Evolutionary conservation across 1,139 yeast species (phyloP).

Genomic region (Lodderomyces pseudojiufengensis): DNA sequence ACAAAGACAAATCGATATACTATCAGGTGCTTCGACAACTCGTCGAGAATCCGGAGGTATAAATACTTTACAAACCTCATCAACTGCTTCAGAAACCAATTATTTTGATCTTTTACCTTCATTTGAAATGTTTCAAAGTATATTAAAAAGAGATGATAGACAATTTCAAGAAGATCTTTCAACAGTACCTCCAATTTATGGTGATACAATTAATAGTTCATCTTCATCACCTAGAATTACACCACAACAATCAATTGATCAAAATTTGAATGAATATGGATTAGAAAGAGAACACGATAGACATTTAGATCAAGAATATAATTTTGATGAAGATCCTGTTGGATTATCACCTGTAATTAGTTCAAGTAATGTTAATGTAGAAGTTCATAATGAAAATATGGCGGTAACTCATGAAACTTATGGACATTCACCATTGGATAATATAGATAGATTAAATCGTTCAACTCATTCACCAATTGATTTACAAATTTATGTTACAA

Average conservation of each 20-base stretch:
- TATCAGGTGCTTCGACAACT: constrained; percentile 12
- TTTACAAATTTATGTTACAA: constrained; percentile 43
- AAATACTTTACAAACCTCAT: constrained; percentile 21
- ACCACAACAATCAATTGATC: constrained; percentile 14
- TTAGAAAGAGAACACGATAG: constrained; percentile 13
- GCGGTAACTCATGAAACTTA: constrained; percentile 28
- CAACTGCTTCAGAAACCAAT: constrained; percentile 37
- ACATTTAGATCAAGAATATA: constrained; percentile 6
- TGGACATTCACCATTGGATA: constrained; percentile 44
- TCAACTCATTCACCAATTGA: constrained; percentile 37
- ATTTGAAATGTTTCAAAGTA: constrained; percentile 59
- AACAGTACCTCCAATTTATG: constrained; percentile 40
- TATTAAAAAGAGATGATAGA: constrained; percentile 45
- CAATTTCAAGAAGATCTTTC: constrained; percentile 40
- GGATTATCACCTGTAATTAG: constrained; percentile 7
- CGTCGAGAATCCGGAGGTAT: constrained; percentile 9
- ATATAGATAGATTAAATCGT: constrained; percentile 39
- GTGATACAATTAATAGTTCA: constrained; percentile 29
- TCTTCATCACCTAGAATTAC: constrained; percentile 19
- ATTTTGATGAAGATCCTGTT: constrained; percentile 14
- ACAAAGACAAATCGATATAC: constrained; percentile 32
- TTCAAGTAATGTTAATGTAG: constrained; percentile 8
- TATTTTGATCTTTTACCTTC: constrained; percentile 58
- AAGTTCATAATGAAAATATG: constrained; percentile 15
- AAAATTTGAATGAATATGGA: constrained; percentile 16